A percentile compares a stretch with the other conserved stretches of the same genome.
phyloP scores from a whole-genome alignment of 2,329 filamentous ascomycete species.

The Aspergillus pseudoglaucus region DNA sequence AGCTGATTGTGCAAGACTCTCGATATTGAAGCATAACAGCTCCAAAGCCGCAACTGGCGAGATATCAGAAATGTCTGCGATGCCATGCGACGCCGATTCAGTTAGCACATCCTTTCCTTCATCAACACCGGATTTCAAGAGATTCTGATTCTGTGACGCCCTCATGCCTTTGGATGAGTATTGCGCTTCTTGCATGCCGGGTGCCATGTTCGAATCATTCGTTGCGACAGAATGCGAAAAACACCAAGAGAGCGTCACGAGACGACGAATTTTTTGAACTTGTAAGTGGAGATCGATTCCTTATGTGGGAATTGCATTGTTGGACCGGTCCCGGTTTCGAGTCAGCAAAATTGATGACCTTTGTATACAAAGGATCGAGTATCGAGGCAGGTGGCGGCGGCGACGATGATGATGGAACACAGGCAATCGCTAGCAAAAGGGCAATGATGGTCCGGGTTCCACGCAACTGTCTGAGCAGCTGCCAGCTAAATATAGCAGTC shows the following conservation, averaged over 20 bases:
- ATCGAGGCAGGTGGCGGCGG: background rate
- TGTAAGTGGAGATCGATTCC: constrained; percentile 21
- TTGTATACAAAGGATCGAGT: background rate
- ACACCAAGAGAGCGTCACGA: constrained; percentile 5
- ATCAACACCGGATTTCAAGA: background rate
- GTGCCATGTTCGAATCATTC: constrained; percentile 7
- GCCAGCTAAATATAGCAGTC: no score
- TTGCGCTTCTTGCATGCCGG: constrained; percentile 10
- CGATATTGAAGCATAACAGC: constrained; percentile 66
- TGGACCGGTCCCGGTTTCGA: constrained; percentile 13
- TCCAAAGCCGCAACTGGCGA: constrained; percentile 68
- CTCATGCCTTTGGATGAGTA: constrained; percentile 1
- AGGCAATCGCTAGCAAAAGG: background rate
- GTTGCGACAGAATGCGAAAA: constrained; percentile 15
- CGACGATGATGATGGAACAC: background rate
- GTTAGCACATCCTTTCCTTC: background rate
- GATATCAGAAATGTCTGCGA: constrained; percentile 55
- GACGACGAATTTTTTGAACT: constrained; percentile 16
- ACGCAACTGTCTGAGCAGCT: no score
- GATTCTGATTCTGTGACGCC: background rate
- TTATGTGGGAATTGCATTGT: constrained; percentile 28
- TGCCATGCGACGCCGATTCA: background rate
- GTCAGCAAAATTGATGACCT: background rate
- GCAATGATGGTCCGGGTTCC: no score
- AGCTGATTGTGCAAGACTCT: constrained; percentile 38